Evolutionary conservation across 208 protist species (phyloP), one percentile per base, ranked within the genome.

Genomic region (Herpetomonas tarakana): DNA sequence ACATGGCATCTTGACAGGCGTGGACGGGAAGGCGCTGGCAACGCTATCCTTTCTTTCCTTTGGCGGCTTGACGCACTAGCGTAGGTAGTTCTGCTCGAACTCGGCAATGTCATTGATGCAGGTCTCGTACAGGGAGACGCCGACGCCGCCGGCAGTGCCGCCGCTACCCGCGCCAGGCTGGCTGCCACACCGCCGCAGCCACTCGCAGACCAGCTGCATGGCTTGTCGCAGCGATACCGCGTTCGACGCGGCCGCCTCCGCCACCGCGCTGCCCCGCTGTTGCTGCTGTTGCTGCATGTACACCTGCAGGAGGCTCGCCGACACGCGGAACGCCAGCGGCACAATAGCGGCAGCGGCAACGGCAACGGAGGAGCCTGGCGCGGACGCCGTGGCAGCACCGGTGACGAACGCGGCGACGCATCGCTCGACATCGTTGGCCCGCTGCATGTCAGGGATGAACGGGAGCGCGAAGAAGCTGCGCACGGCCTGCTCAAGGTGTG

Each of bases 131-230:
- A 52, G 64, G 6, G 35, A 41, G 35, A 41, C 35, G 35, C 35
- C 35, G 14, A 14, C 35, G 6, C 35, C 35, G 35, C 35, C 35
- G 14, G 9, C 35, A 14, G 9, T 14, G 9, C 35, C 35, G 35
- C 35, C 14, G 35, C 35, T 41, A 14, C 35, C 35, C 31, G 56
- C 59, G 4, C 41, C 67, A 0, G 62, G 35, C 41, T 71, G 69
- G 27, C 62, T 11, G 54, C 80, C 83, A 73, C 80, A 88, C 39
- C 73, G 68, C 12, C 77, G 79, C 41, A 81, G 76, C 80, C 84
- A 88, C 51, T 63, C 60, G 14, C 57, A 58, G 52, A 91, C 53
- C n/a, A 31, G 44, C 59, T 78, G 74, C 75, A 78, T 81, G n/a
- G 60, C 68, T 52, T 74, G 74, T 27, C 76, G 56, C 29, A 88